Evolutionary conservation across 805 yeast genomes (phyloP).

Genomic region (Kodamaea sagamina): DNA sequence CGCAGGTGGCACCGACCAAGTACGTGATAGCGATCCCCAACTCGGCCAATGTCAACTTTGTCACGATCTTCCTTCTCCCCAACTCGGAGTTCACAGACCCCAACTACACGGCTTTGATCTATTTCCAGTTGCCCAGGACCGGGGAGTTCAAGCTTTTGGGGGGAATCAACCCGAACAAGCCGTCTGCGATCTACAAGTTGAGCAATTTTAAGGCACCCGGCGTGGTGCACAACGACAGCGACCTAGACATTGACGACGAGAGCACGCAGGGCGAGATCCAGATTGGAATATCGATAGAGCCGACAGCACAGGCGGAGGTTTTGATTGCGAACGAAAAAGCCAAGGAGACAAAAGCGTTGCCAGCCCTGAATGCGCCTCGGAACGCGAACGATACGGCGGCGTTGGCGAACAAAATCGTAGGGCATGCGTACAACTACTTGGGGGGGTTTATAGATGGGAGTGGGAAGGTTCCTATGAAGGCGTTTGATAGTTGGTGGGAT

Average conservation of each 20-base stretch:
- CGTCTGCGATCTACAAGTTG: slow-evolving; percentile 87
- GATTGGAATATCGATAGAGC: slow-evolving; percentile 92
- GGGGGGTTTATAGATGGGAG: slow-evolving; percentile 80
- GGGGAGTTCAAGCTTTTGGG: slow-evolving; percentile 68
- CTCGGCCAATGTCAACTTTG: slow-evolving; percentile 69
- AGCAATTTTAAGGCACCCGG: slow-evolving; percentile 39
- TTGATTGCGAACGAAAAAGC: slow-evolving; percentile 50
- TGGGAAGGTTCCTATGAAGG: slow-evolving; percentile 84
- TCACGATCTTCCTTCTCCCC: slow-evolving; percentile 84
- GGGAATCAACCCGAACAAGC: slow-evolving; percentile 63
- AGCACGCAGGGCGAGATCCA: slow-evolving; percentile 34
- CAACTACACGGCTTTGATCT: slow-evolving; percentile 78
- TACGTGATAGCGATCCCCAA: slow-evolving; percentile 64
- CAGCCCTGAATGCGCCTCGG: slow-evolving; percentile 24
- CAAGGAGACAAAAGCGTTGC: slow-evolving; percentile 23
- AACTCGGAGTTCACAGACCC: slow-evolving; percentile 66
- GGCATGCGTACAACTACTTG: slow-evolving; percentile 87
- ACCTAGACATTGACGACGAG: slow-evolving; percentile 34
- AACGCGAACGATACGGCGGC: slow-evolving; percentile 43
- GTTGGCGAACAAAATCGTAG: slow-evolving; percentile 84
- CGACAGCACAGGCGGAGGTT: slow-evolving; percentile 62
- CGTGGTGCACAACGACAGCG: slow-evolving; percentile 32
- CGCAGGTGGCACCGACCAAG: slow-evolving; percentile 68
- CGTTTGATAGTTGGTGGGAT: slow-evolving; percentile 94
- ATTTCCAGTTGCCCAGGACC: slow-evolving; percentile 74